phyloP scores from a whole-genome alignment of 1,139 yeast genomes.

The Lodderomyces jiufengensis region DNA sequence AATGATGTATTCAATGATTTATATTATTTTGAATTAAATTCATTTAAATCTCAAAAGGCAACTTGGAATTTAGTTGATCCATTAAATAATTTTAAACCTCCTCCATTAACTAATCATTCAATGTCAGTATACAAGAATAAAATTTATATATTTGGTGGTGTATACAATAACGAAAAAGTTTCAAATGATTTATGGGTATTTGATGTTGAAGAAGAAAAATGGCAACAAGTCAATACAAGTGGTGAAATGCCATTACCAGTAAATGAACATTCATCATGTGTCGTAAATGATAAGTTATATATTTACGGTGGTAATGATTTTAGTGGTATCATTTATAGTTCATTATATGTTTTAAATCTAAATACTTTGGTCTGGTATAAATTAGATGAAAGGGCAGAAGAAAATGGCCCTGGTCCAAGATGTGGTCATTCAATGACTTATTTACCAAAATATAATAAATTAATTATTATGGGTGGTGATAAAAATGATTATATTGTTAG shows the following conservation, averaged over 20 bases:
- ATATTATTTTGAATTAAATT: slow-evolving; percentile 80
- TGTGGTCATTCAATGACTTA: slow-evolving; percentile 93
- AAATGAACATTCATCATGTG: slow-evolving; percentile 86
- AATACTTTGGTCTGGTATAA: slow-evolving; percentile 71
- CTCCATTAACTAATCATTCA: slow-evolving; percentile 89
- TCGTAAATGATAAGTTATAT: slow-evolving; percentile 76
- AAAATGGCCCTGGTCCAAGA: slow-evolving; percentile 69
- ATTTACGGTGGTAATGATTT: slow-evolving; percentile 88
- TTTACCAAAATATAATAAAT: slow-evolving; percentile 58
- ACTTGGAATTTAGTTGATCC: slow-evolving; percentile 78
- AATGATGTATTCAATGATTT: slow-evolving; percentile 82
- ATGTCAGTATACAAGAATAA: slow-evolving; percentile 79
- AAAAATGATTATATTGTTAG: slow-evolving; percentile 52
- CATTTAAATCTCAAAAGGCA: slow-evolving; percentile 81
- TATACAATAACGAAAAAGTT: slow-evolving; percentile 74
- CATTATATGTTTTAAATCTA: slow-evolving; percentile 74
- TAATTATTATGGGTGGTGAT: slow-evolving; percentile 92
- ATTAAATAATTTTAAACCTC: slow-evolving; percentile 57
- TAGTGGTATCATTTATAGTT: slow-evolving; percentile 66
- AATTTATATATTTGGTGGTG: slow-evolving; percentile 87
- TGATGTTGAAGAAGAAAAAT: slow-evolving; percentile 64
- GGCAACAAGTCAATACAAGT: slow-evolving; percentile 53
- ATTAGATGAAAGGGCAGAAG: slow-evolving; percentile 41
- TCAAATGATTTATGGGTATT: slow-evolving; percentile 79
- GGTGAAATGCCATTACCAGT: slow-evolving; percentile 80